Percentiles rank a stretch among this genome's conserved stretches.
Evolutionary conservation across 345 rosid genomes (phyloP).

Genomic region (Eucalyptus cloeziana): DNA sequence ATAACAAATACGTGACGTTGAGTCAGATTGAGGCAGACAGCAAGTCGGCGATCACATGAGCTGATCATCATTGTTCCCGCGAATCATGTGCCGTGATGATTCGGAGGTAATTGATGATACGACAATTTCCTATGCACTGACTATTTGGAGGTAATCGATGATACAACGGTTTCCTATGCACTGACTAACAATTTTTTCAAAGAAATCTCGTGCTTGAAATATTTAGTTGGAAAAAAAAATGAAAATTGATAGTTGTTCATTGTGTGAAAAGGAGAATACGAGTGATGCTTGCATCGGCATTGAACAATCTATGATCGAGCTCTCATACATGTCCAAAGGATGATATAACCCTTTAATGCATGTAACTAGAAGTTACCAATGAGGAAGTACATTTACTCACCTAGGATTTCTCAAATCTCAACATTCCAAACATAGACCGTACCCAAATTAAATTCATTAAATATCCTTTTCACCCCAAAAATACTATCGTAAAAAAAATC

Average conservation of each 20-base stretch:
- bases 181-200: background rate
- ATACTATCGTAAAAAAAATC: background rate
- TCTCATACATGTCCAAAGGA: background rate
- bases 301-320: background rate
- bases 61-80: background rate
- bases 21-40: background rate
- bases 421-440: background rate
- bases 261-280: background rate
- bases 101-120: background rate
- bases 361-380: background rate
- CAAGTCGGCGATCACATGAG: background rate
- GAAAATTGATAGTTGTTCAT: background rate
- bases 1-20: background rate
- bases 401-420: background rate
- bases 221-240: background rate
- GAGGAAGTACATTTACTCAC: background rate
- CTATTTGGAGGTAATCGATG: background rate
- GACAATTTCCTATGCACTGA: background rate
- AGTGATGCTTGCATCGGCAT: background rate
- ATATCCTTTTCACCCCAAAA: background rate
- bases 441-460: background rate
- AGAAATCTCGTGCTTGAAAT: background rate
- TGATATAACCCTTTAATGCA: background rate
- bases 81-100: background rate
- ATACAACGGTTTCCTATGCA: background rate